Conservation (phyloP, 805 yeast genomes). For the Metschnikowia rubicola region DNA sequence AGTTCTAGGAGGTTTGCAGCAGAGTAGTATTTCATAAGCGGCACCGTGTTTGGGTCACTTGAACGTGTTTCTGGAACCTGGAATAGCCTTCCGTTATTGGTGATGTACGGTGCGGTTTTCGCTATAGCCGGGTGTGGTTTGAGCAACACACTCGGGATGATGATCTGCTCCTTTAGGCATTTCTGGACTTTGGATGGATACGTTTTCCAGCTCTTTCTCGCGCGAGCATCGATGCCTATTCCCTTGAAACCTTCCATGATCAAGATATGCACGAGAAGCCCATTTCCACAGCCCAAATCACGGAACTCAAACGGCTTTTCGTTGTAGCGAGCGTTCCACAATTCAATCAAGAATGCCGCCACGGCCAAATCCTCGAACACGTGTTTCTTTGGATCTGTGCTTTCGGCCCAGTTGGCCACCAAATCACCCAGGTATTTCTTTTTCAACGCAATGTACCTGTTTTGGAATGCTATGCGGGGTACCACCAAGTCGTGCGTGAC, state of each 20-base stretch:
- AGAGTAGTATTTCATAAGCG: slow-evolving; percentile 52
- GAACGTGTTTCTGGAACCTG: slow-evolving; percentile 42
- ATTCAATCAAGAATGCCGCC: slow-evolving; percentile 87
- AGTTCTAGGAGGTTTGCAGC: slow-evolving; percentile 51
- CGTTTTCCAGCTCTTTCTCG: slow-evolving; percentile 80
- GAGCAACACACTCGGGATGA: slow-evolving; percentile 72
- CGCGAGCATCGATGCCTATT: slow-evolving; percentile 83
- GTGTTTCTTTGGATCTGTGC: slow-evolving; percentile 92
- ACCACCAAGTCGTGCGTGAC: slow-evolving; percentile 88
- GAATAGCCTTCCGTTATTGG: slow-evolving; percentile 60
- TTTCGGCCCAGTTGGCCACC: slow-evolving; percentile 86
- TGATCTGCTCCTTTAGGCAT: slow-evolving; percentile 66
- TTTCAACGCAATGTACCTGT: slow-evolving; percentile 73
- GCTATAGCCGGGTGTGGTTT: slow-evolving; percentile 66
- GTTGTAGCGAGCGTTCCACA: slow-evolving; percentile 58
- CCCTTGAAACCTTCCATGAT: slow-evolving; percentile 79
- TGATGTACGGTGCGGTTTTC: slow-evolving; percentile 48
- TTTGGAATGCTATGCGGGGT: slow-evolving; percentile 77
- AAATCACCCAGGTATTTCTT: slow-evolving; percentile 73
- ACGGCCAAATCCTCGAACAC: slow-evolving; percentile 95
- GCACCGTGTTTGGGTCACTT: slow-evolving; percentile 26
- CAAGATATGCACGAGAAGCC: slow-evolving; percentile 73
- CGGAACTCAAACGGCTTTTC: slow-evolving; percentile 63
- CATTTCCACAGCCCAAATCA: slow-evolving; percentile 95
- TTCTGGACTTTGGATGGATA: slow-evolving; percentile 65